Conservation (phyloP, 768 basidiomycete species). For the Coprinopsis cinerea region DNA sequence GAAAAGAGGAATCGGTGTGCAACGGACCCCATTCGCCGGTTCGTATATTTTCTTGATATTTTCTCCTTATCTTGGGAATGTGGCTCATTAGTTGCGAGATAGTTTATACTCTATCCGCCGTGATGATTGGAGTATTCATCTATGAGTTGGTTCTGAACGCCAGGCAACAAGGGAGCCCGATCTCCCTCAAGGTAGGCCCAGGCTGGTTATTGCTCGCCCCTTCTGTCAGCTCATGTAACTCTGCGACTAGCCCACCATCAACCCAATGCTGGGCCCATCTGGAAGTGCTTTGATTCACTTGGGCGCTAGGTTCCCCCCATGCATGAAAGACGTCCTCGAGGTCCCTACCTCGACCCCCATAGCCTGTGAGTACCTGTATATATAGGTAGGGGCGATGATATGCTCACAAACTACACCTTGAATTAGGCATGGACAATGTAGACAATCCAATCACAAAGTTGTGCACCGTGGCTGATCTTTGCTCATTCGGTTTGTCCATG, state of each 20-base stretch:
- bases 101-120: conserved; percentile 61
- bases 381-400: no score
- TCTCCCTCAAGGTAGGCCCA: conserved; percentile 71
- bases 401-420: background rate
- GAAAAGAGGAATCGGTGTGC: conserved; percentile 77
- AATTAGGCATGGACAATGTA: conserved; percentile 73
- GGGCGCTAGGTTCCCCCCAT: conserved; percentile 90
- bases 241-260: conserved; percentile 59
- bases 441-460: conserved; percentile 64
- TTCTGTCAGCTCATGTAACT: background rate
- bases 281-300: conserved; percentile 76
- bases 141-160: conserved; percentile 78
- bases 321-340: conserved; percentile 69
- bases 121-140: conserved; percentile 74
- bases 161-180: conserved; percentile 70
- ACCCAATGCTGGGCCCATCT: conserved; percentile 90
- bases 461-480: conserved; percentile 78
- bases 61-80: no score
- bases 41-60: conserved; percentile 13
- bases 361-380: conserved; percentile 44
- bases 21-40: conserved; percentile 77
- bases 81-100: conserved; percentile 12
- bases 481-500: conserved; percentile 69
- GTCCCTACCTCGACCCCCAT: conserved; percentile 50
- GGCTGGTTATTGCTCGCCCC: no score